These are phyloP conservation scores for Vairimorpha apis DNA, from an alignment of 371 early-diverging fungal species.

Conservation along the genomic window DNA sequence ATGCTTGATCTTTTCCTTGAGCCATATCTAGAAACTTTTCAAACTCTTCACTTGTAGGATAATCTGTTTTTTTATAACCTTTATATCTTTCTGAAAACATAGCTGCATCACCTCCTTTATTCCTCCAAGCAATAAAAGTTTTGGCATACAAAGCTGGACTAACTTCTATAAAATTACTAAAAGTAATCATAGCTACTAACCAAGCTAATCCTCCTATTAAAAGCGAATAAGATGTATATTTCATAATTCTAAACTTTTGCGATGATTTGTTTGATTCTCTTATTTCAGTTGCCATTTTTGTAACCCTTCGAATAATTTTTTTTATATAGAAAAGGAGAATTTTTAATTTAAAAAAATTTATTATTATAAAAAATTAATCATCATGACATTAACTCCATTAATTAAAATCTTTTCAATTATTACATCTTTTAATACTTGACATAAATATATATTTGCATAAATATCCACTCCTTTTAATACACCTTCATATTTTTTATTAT, in stretches of 20 bases:
- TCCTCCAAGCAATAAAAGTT: slow-evolving; percentile 27
- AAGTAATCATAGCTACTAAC: background rate
- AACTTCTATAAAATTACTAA: background rate
- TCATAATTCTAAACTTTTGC: background rate
- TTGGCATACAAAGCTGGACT: slow-evolving; percentile 3
- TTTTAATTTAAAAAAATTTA: background rate
- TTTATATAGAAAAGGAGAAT: slow-evolving; percentile 2
- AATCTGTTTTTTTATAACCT: slow-evolving; percentile 14
- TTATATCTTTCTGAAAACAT: slow-evolving; percentile 41
- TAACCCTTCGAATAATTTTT: background rate
- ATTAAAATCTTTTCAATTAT: slow-evolving; percentile 14
- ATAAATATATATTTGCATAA: slow-evolving; percentile 28
- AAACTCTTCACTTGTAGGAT: slow-evolving; percentile 6
- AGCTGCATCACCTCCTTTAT: slow-evolving; percentile 31
- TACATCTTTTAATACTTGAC: background rate
- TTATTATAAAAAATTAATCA: slow-evolving; percentile 14
- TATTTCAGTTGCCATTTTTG: background rate
- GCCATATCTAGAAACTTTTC: slow-evolving; percentile 18
- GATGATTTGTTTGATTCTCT: background rate
- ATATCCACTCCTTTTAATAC: slow-evolving; percentile 23
- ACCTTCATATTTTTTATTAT: slow-evolving; percentile 18
- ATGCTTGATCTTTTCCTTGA: slow-evolving; percentile 1
- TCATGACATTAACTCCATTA: slow-evolving; percentile 26
- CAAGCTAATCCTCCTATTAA: background rate
- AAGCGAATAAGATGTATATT: background rate